A percentile compares a stretch with the other conserved stretches of the same genome.
These are phyloP conservation scores for Proliferodiscus dingleyae DNA, from an alignment of 2,329 filamentous ascomycete genomes.

Conservation along the genomic window DNA sequence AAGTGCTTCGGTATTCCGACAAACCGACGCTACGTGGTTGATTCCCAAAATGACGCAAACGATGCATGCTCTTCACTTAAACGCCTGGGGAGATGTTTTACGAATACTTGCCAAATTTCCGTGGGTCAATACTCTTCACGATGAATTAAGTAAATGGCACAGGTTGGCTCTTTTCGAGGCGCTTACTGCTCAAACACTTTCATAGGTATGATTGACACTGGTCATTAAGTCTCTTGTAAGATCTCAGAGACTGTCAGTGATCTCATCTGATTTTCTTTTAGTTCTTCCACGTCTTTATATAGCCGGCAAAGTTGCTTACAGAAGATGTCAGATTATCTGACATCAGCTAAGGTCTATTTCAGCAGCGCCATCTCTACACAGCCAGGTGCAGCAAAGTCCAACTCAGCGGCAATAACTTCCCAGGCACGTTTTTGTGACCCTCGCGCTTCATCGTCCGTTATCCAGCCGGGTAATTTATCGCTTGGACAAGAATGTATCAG, in stretches of 20 bases:
- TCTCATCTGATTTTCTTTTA: too few species aligned
- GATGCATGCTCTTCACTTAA: constrained; percentile 7
- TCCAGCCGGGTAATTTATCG: constrained; percentile 9
- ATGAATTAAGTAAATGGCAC: neutral
- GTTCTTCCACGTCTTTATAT: too few species aligned
- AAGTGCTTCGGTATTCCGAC: constrained; percentile 6
- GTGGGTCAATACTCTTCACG: constrained; percentile 25
- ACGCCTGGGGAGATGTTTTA: constrained; percentile 12
- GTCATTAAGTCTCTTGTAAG: too few species aligned
- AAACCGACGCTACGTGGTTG: constrained; percentile 8
- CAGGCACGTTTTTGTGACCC: constrained; percentile 29
- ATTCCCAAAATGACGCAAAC: constrained; percentile 7
- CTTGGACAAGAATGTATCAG: neutral
- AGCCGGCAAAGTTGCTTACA: neutral
- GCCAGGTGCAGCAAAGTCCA: constrained; percentile 29
- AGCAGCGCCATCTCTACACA: constrained; percentile 20
- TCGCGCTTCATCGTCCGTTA: constrained; percentile 25
- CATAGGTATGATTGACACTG: too few species aligned
- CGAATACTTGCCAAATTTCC: constrained; percentile 21
- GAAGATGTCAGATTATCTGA: too few species aligned
- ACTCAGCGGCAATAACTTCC: constrained; percentile 25
- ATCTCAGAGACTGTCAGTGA: too few species aligned
- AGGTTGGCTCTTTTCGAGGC: neutral
- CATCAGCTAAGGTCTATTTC: neutral
- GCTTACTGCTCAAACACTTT: neutral